Percentiles rank a stretch among this genome's conserved stretches.
Conservation (phyloP, 2,329 filamentous ascomycete species). For the Aaosphaeria arxii region DNA sequence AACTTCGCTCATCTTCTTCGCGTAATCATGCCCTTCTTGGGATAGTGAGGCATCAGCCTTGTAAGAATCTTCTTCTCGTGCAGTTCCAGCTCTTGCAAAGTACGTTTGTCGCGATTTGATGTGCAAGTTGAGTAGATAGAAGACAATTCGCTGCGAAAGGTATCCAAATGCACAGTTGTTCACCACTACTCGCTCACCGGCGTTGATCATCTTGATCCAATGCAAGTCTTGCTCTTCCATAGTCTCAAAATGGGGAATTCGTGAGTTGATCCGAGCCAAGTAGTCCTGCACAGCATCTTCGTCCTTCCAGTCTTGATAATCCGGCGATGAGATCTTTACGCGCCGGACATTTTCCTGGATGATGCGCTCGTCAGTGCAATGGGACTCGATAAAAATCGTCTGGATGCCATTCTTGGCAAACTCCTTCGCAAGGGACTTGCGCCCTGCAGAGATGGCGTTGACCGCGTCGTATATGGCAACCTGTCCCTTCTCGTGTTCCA, state of each 20-base stretch:
- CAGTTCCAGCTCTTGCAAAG: conserved; percentile 83
- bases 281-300: conserved; percentile 93
- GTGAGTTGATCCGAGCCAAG: conserved; percentile 80
- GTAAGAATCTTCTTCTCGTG: conserved; percentile 85
- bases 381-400: conserved; percentile 96
- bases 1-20: conserved; percentile 66
- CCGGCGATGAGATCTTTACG: conserved; percentile 96
- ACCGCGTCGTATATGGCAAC: conserved; percentile 99
- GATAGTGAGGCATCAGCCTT: conserved; percentile 86
- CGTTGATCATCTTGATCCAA: conserved; percentile 99
- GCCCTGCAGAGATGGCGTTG: conserved; percentile 80
- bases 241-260: conserved; percentile 94
- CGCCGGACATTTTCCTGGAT: conserved; percentile 95
- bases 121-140: conserved; percentile 95
- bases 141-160: conserved; percentile 93
- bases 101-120: conserved; percentile 94
- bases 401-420: conserved; percentile 96
- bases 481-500: conserved; percentile 96
- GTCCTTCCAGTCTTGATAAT: conserved; percentile 90
- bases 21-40: conserved; percentile 75
- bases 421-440: conserved; percentile 84
- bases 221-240: conserved; percentile 94
- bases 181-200: conserved; percentile 86
- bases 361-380: conserved; percentile 88
- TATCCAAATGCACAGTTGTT: conserved; percentile 98